These are phyloP conservation scores for Pseudocercospora cruenta DNA, from an alignment of 2,329 filamentous ascomycete genomes.

Conservation along the genomic window DNA sequence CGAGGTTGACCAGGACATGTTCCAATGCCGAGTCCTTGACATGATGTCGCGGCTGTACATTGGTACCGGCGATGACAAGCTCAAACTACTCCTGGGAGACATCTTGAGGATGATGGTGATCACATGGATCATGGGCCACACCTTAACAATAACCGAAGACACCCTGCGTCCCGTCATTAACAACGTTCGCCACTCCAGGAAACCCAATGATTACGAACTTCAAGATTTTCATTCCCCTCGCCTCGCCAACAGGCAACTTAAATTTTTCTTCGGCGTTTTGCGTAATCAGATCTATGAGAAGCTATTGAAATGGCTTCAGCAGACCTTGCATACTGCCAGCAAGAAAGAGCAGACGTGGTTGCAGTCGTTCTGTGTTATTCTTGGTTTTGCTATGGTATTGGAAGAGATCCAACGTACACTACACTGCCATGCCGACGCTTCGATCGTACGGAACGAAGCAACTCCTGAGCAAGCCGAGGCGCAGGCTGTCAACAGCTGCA, in stretches of 20 bases:
- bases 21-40: slow-evolving; percentile 47
- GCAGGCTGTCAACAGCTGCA: slow-evolving; percentile 44
- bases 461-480: slow-evolving; percentile 12
- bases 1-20: slow-evolving; percentile 41
- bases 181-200: slow-evolving; percentile 44
- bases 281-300: slow-evolving; percentile 47
- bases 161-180: slow-evolving; percentile 43
- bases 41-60: slow-evolving; percentile 43
- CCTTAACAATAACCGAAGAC: slow-evolving; percentile 49
- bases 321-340: slow-evolving; percentile 47
- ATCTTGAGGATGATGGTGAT: slow-evolving; percentile 52
- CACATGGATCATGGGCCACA: slow-evolving; percentile 55
- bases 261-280: slow-evolving; percentile 53
- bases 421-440: slow-evolving; percentile 47
- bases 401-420: slow-evolving; percentile 54
- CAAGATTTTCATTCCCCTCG: slow-evolving; percentile 41
- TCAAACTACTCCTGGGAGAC: slow-evolving; percentile 47
- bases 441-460: slow-evolving; percentile 36
- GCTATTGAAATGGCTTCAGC: slow-evolving; percentile 52
- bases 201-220: slow-evolving; percentile 28
- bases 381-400: slow-evolving; percentile 53
- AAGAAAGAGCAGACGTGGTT: slow-evolving; percentile 52
- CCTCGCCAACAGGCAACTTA: slow-evolving; percentile 54
- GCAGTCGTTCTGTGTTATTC: slow-evolving; percentile 49
- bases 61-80: slow-evolving; percentile 41